Base-by-base conservation (phyloP, 2,329 filamentous ascomycete genomes). In the Trichoderma aggressivum region DNA sequence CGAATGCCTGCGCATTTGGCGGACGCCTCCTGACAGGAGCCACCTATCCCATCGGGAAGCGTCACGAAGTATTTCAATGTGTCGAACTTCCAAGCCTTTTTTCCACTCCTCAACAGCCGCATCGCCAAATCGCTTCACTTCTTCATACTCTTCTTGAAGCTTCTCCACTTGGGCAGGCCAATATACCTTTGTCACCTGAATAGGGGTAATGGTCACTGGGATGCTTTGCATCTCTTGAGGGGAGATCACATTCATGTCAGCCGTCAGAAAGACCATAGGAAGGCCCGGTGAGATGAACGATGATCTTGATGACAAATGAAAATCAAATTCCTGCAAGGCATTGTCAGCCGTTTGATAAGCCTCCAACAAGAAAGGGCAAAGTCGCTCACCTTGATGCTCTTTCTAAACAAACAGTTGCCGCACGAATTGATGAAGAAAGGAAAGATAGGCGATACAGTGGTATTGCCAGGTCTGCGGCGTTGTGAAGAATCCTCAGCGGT, bases 21-120 rank as follows among this genome's bases (percentile, higher is more conserved):
- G 58, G 53, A 84, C 69, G 39, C 82, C 82, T 61, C 84, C 84
- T 53, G 85, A 80, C 5, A 76, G 75, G 73, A 90, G 89, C 89
- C 91, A 95, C 76, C 89, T 91, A 78, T 94, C 92, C 90, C 92
- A 95, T 63, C 91, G 88, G 32, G 88, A 85, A 34, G 88, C 86
- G 77, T 92, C 89, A 12, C 83, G 85, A 75, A 89, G 86, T 62
- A 85, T 81, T 71, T 88, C 84, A 75, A 87, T 88, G 11, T 92
- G 91, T 71, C 88, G 86, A 32, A 82, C 83, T 56, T 89, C 87
- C 4, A 96, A 85, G 11, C 92, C 92, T 80, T 94, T 94, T 34
- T 90, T 84, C 92, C 93, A 96, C 79, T 94, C 92, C 75, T 93
- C 91, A 5, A 87, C 86, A 12, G 90, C 88, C 55, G 90, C 90